Evolutionary conservation across 2,329 filamentous ascomycete genomes (phyloP), one percentile per base, ranked within the genome.

Genomic region (Dryadomyces quercus-mongolicae): DNA sequence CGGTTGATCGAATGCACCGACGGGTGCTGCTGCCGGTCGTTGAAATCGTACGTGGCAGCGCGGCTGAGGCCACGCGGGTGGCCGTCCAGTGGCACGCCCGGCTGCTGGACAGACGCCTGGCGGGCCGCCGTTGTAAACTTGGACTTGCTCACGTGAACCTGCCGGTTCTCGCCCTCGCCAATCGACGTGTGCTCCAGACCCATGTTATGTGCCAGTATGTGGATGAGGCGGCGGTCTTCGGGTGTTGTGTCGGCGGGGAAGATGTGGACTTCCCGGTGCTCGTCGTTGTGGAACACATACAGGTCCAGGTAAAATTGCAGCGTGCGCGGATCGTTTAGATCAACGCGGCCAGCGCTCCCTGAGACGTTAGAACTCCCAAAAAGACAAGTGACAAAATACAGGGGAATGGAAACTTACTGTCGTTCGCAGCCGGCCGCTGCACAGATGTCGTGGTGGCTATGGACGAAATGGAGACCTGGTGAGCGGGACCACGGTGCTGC

Each of bases 41-140:
- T 90, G 68, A 97, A 97, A 68, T 97, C 93, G 60, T 94, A 95
- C 2, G 93, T 97, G n/a, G 93, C 93, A 16, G 93, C 91, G 58
- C 93, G 85, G 71, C 90, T 95, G 40, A 98, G 74, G 5, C 85
- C 86, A 57, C 92, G 86, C 61, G 92, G 85, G 62, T 89, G 84
- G 54, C 86, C 82, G 59, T 95, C 88, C 51, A 83, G 74, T 21
- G 82, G 81, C 56, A 86, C 84, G 55, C 82, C 82, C 1, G 80
- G 76, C 21, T 84, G 74, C 73, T 84, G 68, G 62, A 76, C 72
- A n/a, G 76, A 71, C 43, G 77, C 69, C 62, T 65, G 59, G 57
- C 62, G 45, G 62, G 62, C 43, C 62, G 58, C 55, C 54, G 59
- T 55, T 8, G 57, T 53, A 58, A 74, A 75, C 63, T 78, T 78